Evolutionary conservation across 225 moss, liverwort and hornwort species (phyloP).

Genomic region (Ulota crispa): DNA sequence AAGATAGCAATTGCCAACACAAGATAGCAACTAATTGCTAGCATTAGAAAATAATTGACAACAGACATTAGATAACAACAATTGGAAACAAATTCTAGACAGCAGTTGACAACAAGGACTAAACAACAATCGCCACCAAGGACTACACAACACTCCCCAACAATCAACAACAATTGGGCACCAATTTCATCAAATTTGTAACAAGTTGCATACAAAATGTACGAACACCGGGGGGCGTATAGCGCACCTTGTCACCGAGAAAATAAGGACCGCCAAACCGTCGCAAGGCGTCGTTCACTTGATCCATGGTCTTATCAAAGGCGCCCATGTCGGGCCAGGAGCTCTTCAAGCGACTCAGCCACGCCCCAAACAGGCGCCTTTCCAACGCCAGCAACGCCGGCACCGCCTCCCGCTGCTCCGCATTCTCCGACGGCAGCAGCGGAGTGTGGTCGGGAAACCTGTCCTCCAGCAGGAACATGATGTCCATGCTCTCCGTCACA

Average conservation of each 20-base stretch:
- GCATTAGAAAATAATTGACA: too few relatives aligned
- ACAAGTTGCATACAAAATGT: background rate
- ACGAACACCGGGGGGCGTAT: too few relatives aligned
- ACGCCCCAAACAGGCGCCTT: conserved; percentile 55
- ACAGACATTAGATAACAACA: too few relatives aligned
- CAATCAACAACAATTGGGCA: too few relatives aligned
- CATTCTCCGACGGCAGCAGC: conserved; percentile 49
- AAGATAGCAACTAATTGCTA: too few relatives aligned
- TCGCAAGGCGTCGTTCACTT: conserved; percentile 58
- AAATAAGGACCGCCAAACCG: conserved; percentile 74
- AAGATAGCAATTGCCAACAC: too few relatives aligned
- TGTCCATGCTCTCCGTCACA: conserved; percentile 75
- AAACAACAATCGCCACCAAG: too few relatives aligned
- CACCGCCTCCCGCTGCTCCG: conserved; percentile 42
- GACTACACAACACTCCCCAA: too few relatives aligned
- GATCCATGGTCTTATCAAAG: conserved; percentile 52
- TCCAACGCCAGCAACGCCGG: conserved; percentile 59
- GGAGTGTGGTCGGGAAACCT: conserved; percentile 64
- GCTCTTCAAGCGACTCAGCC: conserved; percentile 60
- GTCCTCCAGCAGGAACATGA: conserved; percentile 75
- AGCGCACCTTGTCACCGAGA: conserved; percentile 55
- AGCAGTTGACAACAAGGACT: too few relatives aligned
- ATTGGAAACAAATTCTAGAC: too few relatives aligned
- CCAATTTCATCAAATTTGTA: too few relatives aligned
- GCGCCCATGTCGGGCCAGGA: conserved; percentile 46